Percentiles rank a stretch among this genome's conserved stretches.
These are phyloP conservation scores for Chytriomyces hyalinus DNA, from an alignment of 192 early-diverging fungal species.

Conservation along the genomic window DNA sequence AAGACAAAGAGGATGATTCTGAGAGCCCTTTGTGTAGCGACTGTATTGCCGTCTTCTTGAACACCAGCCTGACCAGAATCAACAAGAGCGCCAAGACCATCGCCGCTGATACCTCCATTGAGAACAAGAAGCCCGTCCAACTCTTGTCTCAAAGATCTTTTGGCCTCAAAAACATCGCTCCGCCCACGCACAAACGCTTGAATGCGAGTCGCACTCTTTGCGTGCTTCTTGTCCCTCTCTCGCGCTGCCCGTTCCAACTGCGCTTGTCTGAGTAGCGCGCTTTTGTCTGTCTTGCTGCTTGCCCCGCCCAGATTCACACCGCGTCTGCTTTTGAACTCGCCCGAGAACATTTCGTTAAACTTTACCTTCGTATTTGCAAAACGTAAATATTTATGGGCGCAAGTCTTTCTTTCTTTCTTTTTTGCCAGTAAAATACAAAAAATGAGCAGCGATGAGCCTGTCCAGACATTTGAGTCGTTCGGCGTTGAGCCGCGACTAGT, in stretches of 20 bases:
- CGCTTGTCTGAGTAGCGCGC: conserved; percentile 67
- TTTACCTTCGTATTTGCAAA: not conserved
- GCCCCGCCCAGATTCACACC: conserved; percentile 68
- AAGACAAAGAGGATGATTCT: not conserved
- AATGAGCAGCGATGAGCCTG: conserved; percentile 1
- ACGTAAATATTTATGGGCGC: not conserved
- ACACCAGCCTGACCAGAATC: not conserved
- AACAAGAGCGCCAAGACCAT: not conserved
- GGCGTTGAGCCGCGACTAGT: conserved; percentile 88
- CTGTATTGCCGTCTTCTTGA: not conserved
- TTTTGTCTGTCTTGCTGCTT: conserved; percentile 65
- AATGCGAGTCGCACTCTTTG: conserved; percentile 63
- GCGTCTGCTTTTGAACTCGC: conserved; percentile 1
- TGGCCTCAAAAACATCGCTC: not conserved
- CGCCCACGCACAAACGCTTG: conserved; percentile 56
- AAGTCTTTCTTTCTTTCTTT: conserved; percentile 2
- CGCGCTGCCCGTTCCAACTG: conserved; percentile 74
- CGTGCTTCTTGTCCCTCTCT: conserved; percentile 69
- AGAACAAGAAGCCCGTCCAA: not conserved
- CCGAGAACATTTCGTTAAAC: not conserved
- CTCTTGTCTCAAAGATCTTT: not conserved
- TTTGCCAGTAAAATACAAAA: not conserved
- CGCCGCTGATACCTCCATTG: not conserved
- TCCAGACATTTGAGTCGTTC: conserved; percentile 46
- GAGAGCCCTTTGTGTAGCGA: not conserved